Evolutionary conservation across 1,284 basidiomycete species (phyloP), one percentile per base, ranked within the genome.

Genomic region (Cryptococcus sp.): DNA sequence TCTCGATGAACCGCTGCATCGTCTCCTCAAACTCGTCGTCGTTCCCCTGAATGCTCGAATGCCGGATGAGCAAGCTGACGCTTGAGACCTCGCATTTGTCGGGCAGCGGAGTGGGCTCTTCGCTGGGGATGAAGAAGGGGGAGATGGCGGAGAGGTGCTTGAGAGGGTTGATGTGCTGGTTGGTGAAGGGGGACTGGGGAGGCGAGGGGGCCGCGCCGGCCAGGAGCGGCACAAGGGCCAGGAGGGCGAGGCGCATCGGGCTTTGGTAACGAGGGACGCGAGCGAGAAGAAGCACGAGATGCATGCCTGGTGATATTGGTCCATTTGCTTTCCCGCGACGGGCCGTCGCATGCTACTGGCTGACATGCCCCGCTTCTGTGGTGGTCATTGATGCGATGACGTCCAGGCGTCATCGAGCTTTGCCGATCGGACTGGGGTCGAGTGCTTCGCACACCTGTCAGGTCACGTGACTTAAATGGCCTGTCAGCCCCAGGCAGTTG

Each of bases 1-100:
- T 76, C n/a, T 69, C 56, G 53, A 77, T 70, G 63, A 80, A 79
- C 1, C 78, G 78, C 21, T 69, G 50, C 74, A 80, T 79, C 21
- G 68, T 76, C 38, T 77, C 65, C 16, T 76, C 72, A 48, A 58
- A 79, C 56, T 80, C 79, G 56, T 79, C 79, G 57, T 79, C 78
- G 61, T 80, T 80, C 20, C 72, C 76, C 53, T 70, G 61, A 48
- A 80, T 80, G 40, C 68, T 66, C 12, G 68, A 68, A 64, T 80
- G 79, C 12, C 79, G 64, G 38, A 75, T 68, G 28, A 76, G 61
- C 33, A 76, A 47, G 7, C 64, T 62, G 4, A 72, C 71, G 6
- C 67, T 58, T n/a, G 65, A 68, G 49, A 75, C 59, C 18, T 58
- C 61, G 56, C 71, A 72, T 44, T 54, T 46, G 12, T 53, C 40